Conservation (phyloP, 176 grass and related monocot genomes). For the Phoenix dactylifera region DNA sequence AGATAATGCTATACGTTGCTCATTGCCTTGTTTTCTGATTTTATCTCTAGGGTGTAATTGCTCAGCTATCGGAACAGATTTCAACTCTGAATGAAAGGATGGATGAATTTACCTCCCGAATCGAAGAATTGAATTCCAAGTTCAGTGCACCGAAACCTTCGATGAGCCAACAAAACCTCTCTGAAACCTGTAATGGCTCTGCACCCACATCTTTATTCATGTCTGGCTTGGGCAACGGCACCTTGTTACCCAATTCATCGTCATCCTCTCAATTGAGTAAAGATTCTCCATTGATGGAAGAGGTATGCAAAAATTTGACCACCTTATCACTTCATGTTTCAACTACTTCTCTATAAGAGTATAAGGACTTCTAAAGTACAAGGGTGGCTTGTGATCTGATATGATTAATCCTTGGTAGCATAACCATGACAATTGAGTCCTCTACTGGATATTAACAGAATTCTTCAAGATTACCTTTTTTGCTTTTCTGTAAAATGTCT, state of each 20-base stretch:
- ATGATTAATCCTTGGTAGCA: too few species aligned
- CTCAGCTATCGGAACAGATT: slow-evolving; percentile 85
- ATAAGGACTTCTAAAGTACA: too few species aligned
- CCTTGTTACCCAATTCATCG: slow-evolving; percentile 61
- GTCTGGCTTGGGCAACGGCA: slow-evolving; percentile 81
- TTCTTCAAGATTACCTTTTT: too few species aligned
- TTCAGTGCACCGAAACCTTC: slow-evolving; percentile 50
- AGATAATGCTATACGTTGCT: background rate
- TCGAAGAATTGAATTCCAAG: slow-evolving; percentile 81
- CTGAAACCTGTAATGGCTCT: slow-evolving; percentile 84
- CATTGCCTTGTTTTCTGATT: background rate
- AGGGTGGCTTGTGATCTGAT: too few species aligned
- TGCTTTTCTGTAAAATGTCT: too few species aligned
- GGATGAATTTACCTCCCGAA: slow-evolving; percentile 84
- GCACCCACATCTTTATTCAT: slow-evolving; percentile 76
- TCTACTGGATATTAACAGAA: too few species aligned
- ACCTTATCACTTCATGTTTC: too few species aligned
- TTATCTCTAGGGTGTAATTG: slow-evolving; percentile 56
- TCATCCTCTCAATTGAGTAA: slow-evolving; percentile 74
- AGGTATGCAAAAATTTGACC: slow-evolving; percentile 34
- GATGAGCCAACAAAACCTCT: slow-evolving; percentile 78
- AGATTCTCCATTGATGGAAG: slow-evolving; percentile 74
- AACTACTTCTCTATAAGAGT: too few species aligned
- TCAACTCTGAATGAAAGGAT: slow-evolving; percentile 88
- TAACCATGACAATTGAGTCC: too few species aligned